A percentile compares a stretch with the other conserved stretches of the same genome.
Conservation (phyloP, 139 green algal genomes). For the Chlamydomonas sp. region DNA sequence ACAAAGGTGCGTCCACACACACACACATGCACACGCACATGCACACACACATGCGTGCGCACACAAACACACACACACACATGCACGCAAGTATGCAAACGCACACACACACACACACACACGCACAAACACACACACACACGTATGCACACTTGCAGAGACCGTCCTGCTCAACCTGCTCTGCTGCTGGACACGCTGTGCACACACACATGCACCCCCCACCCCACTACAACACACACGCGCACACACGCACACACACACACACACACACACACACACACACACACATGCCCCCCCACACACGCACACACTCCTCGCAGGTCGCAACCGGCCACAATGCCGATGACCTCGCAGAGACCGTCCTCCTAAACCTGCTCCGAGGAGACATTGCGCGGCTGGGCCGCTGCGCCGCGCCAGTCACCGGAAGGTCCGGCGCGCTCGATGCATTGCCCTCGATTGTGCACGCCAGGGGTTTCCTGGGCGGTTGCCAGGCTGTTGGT, state of each 20-base stretch:
- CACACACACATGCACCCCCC: too few species aligned
- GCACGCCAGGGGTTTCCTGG: too few species aligned
- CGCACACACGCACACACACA: background rate
- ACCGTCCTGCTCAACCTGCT: background rate
- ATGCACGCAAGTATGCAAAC: background rate
- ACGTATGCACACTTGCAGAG: background rate
- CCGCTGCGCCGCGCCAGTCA: constrained; percentile 1
- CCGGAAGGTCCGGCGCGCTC: too few species aligned
- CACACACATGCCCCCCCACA: background rate
- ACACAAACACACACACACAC: too few species aligned
- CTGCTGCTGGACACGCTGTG: too few species aligned
- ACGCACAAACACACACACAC: too few species aligned
- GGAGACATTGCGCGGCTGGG: constrained; percentile 66
- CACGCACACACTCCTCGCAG: constrained; percentile 19
- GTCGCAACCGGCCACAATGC: constrained; percentile 89
- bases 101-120: constrained; percentile 1
- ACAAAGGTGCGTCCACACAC: background rate
- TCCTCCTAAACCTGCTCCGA: constrained; percentile 92
- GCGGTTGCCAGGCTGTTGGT: too few species aligned
- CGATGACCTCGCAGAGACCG: constrained; percentile 94
- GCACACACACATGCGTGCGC: background rate
- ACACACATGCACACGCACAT: background rate
- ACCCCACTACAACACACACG: background rate
- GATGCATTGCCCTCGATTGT: too few species aligned
- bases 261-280: background rate